A percentile compares a stretch with the other conserved stretches of the same genome.
Evolutionary conservation across 768 basidiomycete species (phyloP).

Genomic region (Leccinellum albellum): DNA sequence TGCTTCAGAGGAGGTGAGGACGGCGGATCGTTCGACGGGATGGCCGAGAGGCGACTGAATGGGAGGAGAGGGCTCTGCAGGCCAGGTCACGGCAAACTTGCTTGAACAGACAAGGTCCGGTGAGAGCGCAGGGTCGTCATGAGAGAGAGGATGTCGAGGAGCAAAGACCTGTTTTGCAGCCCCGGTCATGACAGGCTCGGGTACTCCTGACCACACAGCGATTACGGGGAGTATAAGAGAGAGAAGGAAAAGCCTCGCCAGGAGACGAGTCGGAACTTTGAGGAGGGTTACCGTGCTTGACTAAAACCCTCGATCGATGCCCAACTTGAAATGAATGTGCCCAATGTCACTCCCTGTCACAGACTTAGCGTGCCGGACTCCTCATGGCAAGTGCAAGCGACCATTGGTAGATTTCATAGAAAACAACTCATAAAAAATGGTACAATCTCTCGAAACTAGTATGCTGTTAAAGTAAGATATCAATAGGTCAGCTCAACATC

Average conservation of each 20-base stretch:
- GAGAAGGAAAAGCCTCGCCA: slow-evolving; percentile 23
- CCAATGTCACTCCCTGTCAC: slow-evolving; percentile 29
- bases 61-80: slow-evolving; percentile 41
- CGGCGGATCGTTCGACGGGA: slow-evolving; percentile 37
- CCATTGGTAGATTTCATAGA: slow-evolving; percentile 30
- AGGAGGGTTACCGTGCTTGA: slow-evolving; percentile 8
- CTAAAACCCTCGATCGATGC: slow-evolving; percentile 28
- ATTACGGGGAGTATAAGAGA: slow-evolving; percentile 5
- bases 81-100: slow-evolving; percentile 62
- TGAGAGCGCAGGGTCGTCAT: slow-evolving; percentile 40
- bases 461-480: slow-evolving; percentile 25
- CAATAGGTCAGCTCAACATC: slow-evolving; percentile 55
- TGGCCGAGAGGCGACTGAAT: slow-evolving; percentile 33
- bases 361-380: slow-evolving; percentile 15
- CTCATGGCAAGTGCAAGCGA: slow-evolving; percentile 24
- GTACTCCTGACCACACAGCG: slow-evolving; percentile 5
- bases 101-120: slow-evolving; percentile 46
- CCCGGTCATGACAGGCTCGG: slow-evolving; percentile 24
- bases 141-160: slow-evolving; percentile 45
- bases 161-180: slow-evolving; percentile 38
- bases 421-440: slow-evolving; percentile 12
- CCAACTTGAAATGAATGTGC: slow-evolving; percentile 21
- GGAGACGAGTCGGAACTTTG: slow-evolving; percentile 19
- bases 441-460: slow-evolving; percentile 24
- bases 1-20: slow-evolving; percentile 47